A percentile compares a stretch with the other conserved stretches of the same genome.
These are phyloP conservation scores for Clonostachys solani DNA, from an alignment of 2,329 filamentous ascomycete genomes.

Conservation along the genomic window DNA sequence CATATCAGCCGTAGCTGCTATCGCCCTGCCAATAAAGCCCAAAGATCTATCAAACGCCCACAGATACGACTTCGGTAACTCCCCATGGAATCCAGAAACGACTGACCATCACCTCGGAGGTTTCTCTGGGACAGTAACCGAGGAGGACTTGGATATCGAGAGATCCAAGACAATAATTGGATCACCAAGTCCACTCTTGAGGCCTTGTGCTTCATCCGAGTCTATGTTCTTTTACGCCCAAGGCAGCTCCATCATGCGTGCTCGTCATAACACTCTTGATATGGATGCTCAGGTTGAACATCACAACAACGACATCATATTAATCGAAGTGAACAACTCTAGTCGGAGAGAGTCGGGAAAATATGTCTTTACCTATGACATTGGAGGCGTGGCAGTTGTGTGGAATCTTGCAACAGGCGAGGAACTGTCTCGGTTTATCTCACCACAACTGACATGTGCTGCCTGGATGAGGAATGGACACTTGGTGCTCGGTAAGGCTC, in stretches of 20 bases:
- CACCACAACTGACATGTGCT: slow-evolving; percentile 82
- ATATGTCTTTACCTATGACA: slow-evolving; percentile 89
- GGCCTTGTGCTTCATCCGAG: slow-evolving; percentile 86
- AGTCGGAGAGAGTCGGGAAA: slow-evolving; percentile 83
- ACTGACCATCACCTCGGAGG: too few relatives aligned
- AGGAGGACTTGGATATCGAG: too few relatives aligned
- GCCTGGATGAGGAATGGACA: slow-evolving; percentile 97
- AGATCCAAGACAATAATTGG: too few relatives aligned
- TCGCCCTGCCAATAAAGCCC: too few relatives aligned
- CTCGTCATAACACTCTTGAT: slow-evolving; percentile 90
- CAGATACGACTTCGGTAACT: too few relatives aligned
- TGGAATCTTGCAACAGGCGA: slow-evolving; percentile 94
- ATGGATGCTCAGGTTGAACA: slow-evolving; percentile 82
- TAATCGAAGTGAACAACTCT: slow-evolving; percentile 85
- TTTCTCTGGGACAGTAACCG: too few relatives aligned
- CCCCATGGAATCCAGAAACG: too few relatives aligned
- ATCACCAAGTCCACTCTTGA: slow-evolving; percentile 55
- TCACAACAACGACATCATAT: slow-evolving; percentile 77
- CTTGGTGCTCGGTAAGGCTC: slow-evolving; percentile 80
- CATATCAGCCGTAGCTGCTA: too few relatives aligned
- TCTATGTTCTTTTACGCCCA: slow-evolving; percentile 88
- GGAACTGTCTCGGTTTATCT: slow-evolving; percentile 86
- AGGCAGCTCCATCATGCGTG: slow-evolving; percentile 75
- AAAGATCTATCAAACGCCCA: too few relatives aligned
- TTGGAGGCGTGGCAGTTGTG: slow-evolving; percentile 85